Conservation (phyloP, 2,329 filamentous ascomycete genomes). For the Reticulascus tulasneorum region DNA sequence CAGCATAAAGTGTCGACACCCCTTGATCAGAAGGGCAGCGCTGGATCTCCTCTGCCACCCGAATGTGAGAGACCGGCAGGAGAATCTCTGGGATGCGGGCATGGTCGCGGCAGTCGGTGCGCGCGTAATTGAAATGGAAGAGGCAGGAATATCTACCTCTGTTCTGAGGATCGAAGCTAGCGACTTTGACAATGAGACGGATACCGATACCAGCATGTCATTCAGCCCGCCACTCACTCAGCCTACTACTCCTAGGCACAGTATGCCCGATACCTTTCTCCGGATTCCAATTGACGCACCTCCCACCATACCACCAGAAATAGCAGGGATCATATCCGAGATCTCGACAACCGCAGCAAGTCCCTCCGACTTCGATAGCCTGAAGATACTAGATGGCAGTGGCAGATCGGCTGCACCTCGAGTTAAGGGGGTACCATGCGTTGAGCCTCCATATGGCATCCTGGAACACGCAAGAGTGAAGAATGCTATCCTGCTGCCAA, state of each 20-base stretch:
- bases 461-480: conserved; percentile 23
- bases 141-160: conserved; percentile 13
- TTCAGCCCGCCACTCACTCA: background rate
- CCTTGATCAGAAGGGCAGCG: conserved; percentile 32
- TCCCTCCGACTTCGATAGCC: conserved; percentile 1
- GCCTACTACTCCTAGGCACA: background rate
- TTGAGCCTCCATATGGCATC: conserved; percentile 24
- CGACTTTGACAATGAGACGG: conserved; percentile 4
- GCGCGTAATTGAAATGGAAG: conserved; percentile 32
- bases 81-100: conserved; percentile 35
- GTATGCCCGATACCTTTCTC: conserved; percentile 1
- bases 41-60: conserved; percentile 29
- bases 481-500: conserved; percentile 23
- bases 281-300: conserved; percentile 1
- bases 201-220: background rate
- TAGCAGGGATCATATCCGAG: background rate
- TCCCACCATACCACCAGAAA: background rate
- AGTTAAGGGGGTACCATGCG: conserved; percentile 5
- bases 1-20: conserved; percentile 36
- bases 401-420: background rate
- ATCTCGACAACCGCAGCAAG: conserved; percentile 1
- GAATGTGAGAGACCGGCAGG: conserved; percentile 26
- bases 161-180: background rate
- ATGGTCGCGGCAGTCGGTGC: conserved; percentile 27
- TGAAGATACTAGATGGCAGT: background rate